Evolutionary conservation across 2,329 filamentous ascomycete genomes (phyloP).

Genomic region (Clonostachys solani): DNA sequence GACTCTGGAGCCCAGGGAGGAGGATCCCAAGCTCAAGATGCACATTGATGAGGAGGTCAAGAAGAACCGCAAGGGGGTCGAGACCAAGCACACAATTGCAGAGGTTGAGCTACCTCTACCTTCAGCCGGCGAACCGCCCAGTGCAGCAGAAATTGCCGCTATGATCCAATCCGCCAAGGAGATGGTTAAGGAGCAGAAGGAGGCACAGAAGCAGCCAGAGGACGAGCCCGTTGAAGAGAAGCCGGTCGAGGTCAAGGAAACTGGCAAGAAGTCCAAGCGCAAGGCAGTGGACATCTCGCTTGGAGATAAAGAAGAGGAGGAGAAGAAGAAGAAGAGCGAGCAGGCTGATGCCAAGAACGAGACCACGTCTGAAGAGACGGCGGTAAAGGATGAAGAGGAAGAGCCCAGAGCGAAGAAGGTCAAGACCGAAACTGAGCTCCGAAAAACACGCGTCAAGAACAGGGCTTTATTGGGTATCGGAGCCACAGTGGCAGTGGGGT

Average conservation of each 20-base stretch:
- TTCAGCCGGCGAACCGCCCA: conserved; percentile 59
- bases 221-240: conserved; percentile 20
- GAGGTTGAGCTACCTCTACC: conserved; percentile 68
- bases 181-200: conserved; percentile 66
- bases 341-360: conserved; percentile 59
- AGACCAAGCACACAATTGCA: conserved; percentile 69
- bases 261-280: conserved; percentile 51
- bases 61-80: conserved; percentile 49
- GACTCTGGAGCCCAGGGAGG: conserved; percentile 46
- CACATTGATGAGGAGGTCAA: conserved; percentile 63
- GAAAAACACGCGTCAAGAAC: conserved; percentile 81
- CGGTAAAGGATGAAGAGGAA: conserved; percentile 25
- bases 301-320: conserved; percentile 34
- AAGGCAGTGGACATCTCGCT: conserved; percentile 58
- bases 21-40: conserved; percentile 61
- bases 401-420: conserved; percentile 66
- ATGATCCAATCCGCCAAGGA: conserved; percentile 85
- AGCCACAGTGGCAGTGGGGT: conserved; percentile 88
- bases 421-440: conserved; percentile 75
- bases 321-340: conserved; percentile 60
- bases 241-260: conserved; percentile 19
- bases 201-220: conserved; percentile 35
- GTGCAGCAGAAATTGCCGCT: conserved; percentile 71
- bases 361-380: conserved; percentile 26
- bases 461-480: conserved; percentile 82